These are phyloP conservation scores for Sarcocystis neurona DNA, from an alignment of 169 alveolate species.

Conservation along the genomic window DNA sequence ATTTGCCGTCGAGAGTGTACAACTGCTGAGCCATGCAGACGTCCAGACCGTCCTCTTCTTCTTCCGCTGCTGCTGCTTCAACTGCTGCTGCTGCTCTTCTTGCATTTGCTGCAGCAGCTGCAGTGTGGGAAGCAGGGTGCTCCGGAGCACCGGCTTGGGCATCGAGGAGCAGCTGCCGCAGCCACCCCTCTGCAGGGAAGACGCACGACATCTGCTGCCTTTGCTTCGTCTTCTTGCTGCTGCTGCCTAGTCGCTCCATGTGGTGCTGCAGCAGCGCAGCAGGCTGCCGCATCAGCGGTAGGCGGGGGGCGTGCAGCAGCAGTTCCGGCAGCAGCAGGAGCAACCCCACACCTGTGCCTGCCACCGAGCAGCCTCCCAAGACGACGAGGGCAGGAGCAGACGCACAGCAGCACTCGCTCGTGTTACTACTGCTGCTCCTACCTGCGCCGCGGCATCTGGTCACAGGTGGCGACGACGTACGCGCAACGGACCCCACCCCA, in stretches of 20 bases:
- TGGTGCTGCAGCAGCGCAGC: neutral
- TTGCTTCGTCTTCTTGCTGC: neutral
- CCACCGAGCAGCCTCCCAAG: conserved; percentile 17
- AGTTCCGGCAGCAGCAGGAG: neutral
- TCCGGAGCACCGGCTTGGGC: too few species aligned
- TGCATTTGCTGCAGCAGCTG: neutral
- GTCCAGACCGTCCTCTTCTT: too few species aligned
- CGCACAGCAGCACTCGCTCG: too few species aligned
- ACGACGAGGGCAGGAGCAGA: neutral
- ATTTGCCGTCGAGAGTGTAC: conserved; percentile 45
- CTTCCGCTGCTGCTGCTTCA: conserved; percentile 54
- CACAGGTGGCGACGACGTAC: too few species aligned
- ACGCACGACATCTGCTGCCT: neutral
- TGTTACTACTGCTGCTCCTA: too few species aligned
- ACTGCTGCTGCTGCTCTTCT: conserved; percentile 38
- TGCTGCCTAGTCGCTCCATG: neutral
- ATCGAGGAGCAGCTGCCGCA: too few species aligned
- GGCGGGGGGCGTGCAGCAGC: neutral
- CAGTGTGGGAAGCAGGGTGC: conserved; percentile 34
- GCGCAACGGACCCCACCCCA: too few species aligned
- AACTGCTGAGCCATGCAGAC: conserved; percentile 17
- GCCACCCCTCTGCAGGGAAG: too few species aligned
- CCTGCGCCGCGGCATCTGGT: too few species aligned
- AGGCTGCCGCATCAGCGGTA: neutral
- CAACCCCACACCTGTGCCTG: neutral